Conservation (phyloP, 495 filamentous ascomycete species). For the Tuber borchii region DNA sequence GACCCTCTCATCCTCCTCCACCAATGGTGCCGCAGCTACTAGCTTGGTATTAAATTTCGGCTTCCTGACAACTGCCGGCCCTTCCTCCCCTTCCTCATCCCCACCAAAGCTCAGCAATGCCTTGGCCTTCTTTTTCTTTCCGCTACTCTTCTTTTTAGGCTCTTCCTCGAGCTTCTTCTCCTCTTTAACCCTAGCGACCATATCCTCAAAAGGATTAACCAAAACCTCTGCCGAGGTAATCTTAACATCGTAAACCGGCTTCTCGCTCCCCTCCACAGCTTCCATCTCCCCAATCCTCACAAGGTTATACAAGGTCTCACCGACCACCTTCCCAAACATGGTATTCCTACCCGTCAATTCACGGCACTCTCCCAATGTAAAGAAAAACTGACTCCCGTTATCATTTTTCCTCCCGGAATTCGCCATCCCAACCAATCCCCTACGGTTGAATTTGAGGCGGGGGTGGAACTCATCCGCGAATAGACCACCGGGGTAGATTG, state of each 20-base stretch:
- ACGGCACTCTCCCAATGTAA: constrained; percentile 74
- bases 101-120: constrained; percentile 80
- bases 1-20: not conserved
- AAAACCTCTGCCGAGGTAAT: constrained; percentile 74
- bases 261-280: constrained; percentile 64
- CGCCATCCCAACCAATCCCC: constrained; percentile 90
- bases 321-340: constrained; percentile 84
- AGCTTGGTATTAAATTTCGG: constrained; percentile 85
- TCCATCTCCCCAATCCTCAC: constrained; percentile 87
- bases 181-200: constrained; percentile 59
- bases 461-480: constrained; percentile 88
- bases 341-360: constrained; percentile 87
- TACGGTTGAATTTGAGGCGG: constrained; percentile 82
- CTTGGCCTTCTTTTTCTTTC: constrained; percentile 77
- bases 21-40: constrained; percentile 53
- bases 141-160: constrained; percentile 46
- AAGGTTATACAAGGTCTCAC: constrained; percentile 92
- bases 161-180: constrained; percentile 43
- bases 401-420: constrained; percentile 66
- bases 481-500: constrained; percentile 78
- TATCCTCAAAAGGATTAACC: constrained; percentile 82
- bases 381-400: constrained; percentile 94
- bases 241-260: constrained; percentile 78
- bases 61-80: constrained; percentile 62
- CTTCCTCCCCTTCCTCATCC: constrained; percentile 69